Base-by-base conservation (phyloP, 306 rosid species). In the Dryas octopetala region DNA sequence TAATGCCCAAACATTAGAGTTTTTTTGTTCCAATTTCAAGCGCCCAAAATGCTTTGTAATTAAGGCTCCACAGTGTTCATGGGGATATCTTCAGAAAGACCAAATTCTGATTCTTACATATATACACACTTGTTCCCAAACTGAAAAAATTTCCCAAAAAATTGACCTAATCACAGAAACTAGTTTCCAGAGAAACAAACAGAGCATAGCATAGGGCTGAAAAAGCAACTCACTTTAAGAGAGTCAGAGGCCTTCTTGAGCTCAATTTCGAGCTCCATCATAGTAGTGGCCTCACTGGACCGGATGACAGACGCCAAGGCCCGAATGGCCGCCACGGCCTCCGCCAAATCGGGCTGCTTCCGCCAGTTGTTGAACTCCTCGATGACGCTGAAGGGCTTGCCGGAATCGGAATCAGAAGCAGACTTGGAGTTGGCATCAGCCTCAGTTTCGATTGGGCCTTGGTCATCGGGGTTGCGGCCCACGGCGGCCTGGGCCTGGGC, bases 291-390 rank as follows among this genome's bases (percentile, higher is more conserved):
- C 64, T 87, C 76, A 40, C 96, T 89, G 7, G 89, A 75, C 74
- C 92, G 78, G 49, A 91, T 95, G 52, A 91, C 96, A 7, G 97
- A 82, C 51, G 97, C 98, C 79, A 95, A 82, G 11, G 98, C 96
- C 64, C 97, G 91, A 78, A 95, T 91, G 5, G 98, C 98, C 19
- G 98, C 97, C 28, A 91, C 98, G 6, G 97, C 98, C 81, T 95
- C 98, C 0, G 97, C 98, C 83, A 95, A 87, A 82, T 95, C 96
- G 57, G 97, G 98, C 79, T 90, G 95, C 46, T 86, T 90, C 82
- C 98, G 86, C 98, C 98, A 91, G 65, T 54, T 66, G 57, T 95
- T 86, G 81, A 95, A 95, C 78, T 91, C 97, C 16, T 89, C 85
- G 58, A 89, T 91, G 6, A 95, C 97, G n/a, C 97, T 71, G 62